These are phyloP conservation scores for Syncephalastrum racemosum DNA, from an alignment of 371 early-diverging fungal species.

Conservation along the genomic window DNA sequence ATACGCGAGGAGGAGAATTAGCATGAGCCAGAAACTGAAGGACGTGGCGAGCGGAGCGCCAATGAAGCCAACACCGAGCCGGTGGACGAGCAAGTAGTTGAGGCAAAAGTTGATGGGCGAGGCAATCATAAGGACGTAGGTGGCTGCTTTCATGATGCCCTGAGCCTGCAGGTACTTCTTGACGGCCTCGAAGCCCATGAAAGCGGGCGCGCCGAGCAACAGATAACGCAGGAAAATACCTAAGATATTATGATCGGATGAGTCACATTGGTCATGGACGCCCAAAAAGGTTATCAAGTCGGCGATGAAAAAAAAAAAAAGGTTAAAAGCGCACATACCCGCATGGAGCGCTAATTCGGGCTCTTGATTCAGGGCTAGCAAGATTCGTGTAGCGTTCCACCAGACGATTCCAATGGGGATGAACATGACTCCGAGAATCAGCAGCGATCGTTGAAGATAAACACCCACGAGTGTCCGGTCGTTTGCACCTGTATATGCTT, in stretches of 20 bases:
- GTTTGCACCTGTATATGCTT: slow-evolving; percentile 75
- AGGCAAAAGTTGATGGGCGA: slow-evolving; percentile 74
- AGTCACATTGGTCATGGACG: neutral
- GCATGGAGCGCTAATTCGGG: slow-evolving; percentile 38
- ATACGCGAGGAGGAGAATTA: slow-evolving; percentile 62
- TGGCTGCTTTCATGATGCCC: slow-evolving; percentile 82
- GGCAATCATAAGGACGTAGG: slow-evolving; percentile 67
- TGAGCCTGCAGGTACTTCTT: slow-evolving; percentile 84
- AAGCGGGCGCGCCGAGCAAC: slow-evolving; percentile 73
- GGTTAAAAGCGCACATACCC: slow-evolving; percentile 19
- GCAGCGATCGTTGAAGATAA: slow-evolving; percentile 81
- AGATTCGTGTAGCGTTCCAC: slow-evolving; percentile 64
- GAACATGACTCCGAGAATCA: slow-evolving; percentile 64
- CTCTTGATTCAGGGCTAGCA: slow-evolving; percentile 49
- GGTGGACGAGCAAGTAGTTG: slow-evolving; percentile 77
- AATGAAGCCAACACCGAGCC: slow-evolving; percentile 69
- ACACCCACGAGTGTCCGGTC: slow-evolving; percentile 76
- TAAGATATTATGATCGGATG: slow-evolving; percentile 24
- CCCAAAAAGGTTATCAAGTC: slow-evolving; percentile 6
- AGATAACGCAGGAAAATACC: slow-evolving; percentile 70
- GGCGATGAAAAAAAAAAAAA: slow-evolving; percentile 7
- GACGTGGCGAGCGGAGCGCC: slow-evolving; percentile 86
- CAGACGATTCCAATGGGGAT: slow-evolving; percentile 76
- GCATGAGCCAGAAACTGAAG: slow-evolving; percentile 73
- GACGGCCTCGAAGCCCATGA: slow-evolving; percentile 76